Conservation (phyloP, 129 eudicot genomes). For the Pseudognaphalium luteoalbum region DNA sequence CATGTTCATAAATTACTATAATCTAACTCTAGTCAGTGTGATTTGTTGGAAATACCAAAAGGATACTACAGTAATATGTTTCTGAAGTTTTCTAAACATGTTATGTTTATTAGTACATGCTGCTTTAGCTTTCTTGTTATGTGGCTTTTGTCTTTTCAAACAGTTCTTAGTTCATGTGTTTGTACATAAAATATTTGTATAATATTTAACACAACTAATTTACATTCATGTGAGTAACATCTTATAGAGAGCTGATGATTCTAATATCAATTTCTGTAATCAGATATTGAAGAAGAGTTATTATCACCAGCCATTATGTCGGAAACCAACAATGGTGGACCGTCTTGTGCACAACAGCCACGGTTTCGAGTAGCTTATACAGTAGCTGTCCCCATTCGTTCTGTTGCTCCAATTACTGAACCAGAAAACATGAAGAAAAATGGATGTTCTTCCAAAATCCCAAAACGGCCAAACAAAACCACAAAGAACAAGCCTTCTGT, state of each 20-base stretch:
- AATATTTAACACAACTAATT: background rate
- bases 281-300: conserved; percentile 7
- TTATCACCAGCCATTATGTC: conserved; percentile 4
- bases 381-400: conserved; percentile 49
- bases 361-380: conserved; percentile 32
- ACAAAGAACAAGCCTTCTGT: conserved; percentile 35
- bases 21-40: too few relatives aligned
- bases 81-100: too few relatives aligned
- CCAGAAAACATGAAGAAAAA: conserved; percentile 32
- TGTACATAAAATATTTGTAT: background rate
- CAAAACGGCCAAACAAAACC: conserved; percentile 22
- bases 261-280: background rate
- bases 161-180: background rate
- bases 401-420: conserved; percentile 39
- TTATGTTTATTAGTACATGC: too few relatives aligned
- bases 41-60: too few relatives aligned
- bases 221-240: background rate
- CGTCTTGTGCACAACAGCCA: conserved; percentile 19
- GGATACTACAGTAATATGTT: too few relatives aligned
- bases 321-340: conserved; percentile 29
- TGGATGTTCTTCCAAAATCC: conserved; percentile 19
- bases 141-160: background rate
- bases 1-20: too few relatives aligned
- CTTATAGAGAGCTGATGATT: background rate
- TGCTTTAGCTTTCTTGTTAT: too few relatives aligned